Percentiles rank a stretch among this genome's conserved stretches.
These are phyloP conservation scores for Xylaria telfairii DNA, from an alignment of 495 filamentous ascomycete species.

Conservation along the genomic window DNA sequence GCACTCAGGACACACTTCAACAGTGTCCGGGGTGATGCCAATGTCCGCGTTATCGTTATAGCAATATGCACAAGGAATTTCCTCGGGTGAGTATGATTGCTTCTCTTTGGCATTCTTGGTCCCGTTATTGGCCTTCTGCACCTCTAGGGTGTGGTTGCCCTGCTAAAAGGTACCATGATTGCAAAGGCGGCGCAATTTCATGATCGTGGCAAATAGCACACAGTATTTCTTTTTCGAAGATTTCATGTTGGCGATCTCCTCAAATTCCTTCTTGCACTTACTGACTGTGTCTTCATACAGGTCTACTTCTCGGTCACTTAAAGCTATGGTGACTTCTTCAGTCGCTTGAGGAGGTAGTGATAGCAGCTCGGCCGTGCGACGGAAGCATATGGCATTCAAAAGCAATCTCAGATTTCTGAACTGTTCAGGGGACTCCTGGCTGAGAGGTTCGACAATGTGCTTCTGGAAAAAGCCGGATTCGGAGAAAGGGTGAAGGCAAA, in stretches of 20 bases:
- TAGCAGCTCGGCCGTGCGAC: neutral
- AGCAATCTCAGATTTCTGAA: neutral
- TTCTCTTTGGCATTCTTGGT: neutral
- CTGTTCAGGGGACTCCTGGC: neutral
- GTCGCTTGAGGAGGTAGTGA: neutral
- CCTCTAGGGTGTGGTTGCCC: neutral
- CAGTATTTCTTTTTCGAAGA: conserved; percentile 1
- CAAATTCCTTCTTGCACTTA: neutral
- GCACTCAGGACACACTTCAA: conserved; percentile 10
- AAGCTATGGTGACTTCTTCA: conserved; percentile 5
- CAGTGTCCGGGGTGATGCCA: neutral
- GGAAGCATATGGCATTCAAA: neutral
- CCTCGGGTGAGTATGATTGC: neutral
- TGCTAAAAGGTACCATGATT: conserved; percentile 48
- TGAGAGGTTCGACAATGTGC: conserved; percentile 27
- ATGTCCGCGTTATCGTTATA: neutral
- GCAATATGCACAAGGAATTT: conserved; percentile 15
- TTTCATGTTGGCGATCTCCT: neutral
- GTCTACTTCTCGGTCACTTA: neutral
- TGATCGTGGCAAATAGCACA: conserved; percentile 4
- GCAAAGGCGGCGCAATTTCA: conserved; percentile 45
- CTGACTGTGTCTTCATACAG: neutral
- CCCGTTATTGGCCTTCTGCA: neutral
- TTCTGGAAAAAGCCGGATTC: conserved; percentile 35
- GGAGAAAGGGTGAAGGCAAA: conserved; percentile 41